Conservation (phyloP, 345 rosid species). For the Camelina neglecta region DNA sequence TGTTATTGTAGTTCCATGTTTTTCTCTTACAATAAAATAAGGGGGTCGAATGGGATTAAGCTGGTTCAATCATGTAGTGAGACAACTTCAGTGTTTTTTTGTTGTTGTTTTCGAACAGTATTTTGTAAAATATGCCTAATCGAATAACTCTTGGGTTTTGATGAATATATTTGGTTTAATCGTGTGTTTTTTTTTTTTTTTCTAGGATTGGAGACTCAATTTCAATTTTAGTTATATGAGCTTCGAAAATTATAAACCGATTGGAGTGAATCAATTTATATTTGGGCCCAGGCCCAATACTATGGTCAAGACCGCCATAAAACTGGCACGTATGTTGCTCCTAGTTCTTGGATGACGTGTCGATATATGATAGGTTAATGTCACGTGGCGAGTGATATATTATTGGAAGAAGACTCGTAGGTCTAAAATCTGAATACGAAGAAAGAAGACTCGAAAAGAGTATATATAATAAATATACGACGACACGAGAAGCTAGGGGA, state of each 20-base stretch:
- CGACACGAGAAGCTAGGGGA: not conserved
- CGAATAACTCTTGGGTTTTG: too few relatives aligned
- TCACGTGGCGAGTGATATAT: slow-evolving; percentile 29
- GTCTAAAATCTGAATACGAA: not conserved
- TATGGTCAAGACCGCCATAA: too few relatives aligned
- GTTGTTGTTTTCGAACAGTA: too few relatives aligned
- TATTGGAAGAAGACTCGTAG: slow-evolving; percentile 25
- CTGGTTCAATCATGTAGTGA: too few relatives aligned
- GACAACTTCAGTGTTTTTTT: too few relatives aligned
- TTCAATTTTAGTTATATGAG: not conserved
- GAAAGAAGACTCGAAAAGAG: not conserved
- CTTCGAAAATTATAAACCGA: not conserved
- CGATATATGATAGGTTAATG: not conserved
- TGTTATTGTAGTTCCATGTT: not conserved
- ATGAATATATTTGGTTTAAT: too few relatives aligned
- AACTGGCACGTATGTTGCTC: not conserved
- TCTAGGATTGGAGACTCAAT: too few relatives aligned
- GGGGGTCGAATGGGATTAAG: too few relatives aligned
- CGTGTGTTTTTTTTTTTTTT: too few relatives aligned
- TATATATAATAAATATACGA: not conserved
- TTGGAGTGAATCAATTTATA: not conserved
- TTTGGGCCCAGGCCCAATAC: slow-evolving; percentile 6
- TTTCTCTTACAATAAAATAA: not conserved
- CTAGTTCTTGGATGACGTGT: not conserved
- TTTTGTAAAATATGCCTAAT: too few relatives aligned